Evolutionary conservation across 306 rosid genomes (phyloP).

Genomic region (Mucuna pruriens): DNA sequence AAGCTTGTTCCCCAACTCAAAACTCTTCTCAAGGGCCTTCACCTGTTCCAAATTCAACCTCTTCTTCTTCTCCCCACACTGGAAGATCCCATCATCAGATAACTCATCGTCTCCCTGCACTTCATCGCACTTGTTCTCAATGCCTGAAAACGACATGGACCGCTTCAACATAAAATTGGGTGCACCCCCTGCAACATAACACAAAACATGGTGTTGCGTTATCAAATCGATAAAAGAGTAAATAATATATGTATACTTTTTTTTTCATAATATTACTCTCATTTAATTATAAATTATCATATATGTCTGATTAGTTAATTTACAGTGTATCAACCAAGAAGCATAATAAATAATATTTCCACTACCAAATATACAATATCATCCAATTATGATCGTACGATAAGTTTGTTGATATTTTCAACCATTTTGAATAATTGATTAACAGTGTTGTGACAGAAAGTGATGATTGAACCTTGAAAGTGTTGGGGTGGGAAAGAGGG

Average conservation of each 20-base stretch:
- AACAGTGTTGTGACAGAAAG: not conserved
- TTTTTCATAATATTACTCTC: too few relatives aligned
- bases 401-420: too few relatives aligned
- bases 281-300: too few relatives aligned
- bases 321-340: too few relatives aligned
- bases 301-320: too few relatives aligned
- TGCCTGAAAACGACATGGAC: conserved; percentile 81
- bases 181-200: conserved; percentile 40
- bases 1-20: conserved; percentile 86
- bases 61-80: conserved; percentile 86
- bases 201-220: not conserved
- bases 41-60: conserved; percentile 81
- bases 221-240: not conserved
- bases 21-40: conserved; percentile 86
- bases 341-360: too few relatives aligned
- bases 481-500: conserved; percentile 60
- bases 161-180: conserved; percentile 74
- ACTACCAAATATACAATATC: too few relatives aligned
- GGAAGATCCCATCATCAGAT: conserved; percentile 76
- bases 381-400: too few relatives aligned
- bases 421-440: not conserved
- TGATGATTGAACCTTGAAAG: conserved; percentile 53
- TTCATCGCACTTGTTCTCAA: conserved; percentile 50
- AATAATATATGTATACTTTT: not conserved
- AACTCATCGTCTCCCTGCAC: conserved; percentile 64